Base-by-base conservation (phyloP, 495 filamentous ascomycete genomes). In the Achaetomiella virescens region DNA sequence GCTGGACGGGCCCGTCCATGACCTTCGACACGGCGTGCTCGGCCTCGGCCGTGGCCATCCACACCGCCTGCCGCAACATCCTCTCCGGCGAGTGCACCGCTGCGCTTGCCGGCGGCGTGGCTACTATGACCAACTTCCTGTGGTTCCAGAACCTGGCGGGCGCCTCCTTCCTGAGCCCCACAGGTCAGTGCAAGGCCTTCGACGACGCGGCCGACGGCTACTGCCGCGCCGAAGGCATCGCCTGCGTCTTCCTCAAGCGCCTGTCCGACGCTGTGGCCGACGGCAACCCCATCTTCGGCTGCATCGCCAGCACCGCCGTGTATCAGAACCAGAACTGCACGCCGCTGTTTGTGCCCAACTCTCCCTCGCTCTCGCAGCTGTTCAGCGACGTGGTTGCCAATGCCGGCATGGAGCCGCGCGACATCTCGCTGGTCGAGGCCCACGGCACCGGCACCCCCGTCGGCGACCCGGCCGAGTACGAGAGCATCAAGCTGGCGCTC, bases 141-240 rank as follows among this genome's bases (percentile, higher is more conserved):
- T 79, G 79, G 31, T 33, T 33, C 29, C 47, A 82, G 18, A 66
- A 69, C 3, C 75, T 80, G 1, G 73, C 78, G 27, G 54, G 48
- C 2, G 70, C 61, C 21, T 41, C 55, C n/a, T 76, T 75, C 48
- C 57, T 78, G 35, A 70, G 65, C 17, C 60, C 70, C 9, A 70
- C 71, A n/a, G 72, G 73, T 7, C 60, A 44, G 1, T 86, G 75
- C 48, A 74, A 81, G 37, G 76, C 78, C 2, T 90, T 85, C 54
- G 81, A 84, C 60, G 72, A 73, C 2, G 51, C 61, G 0, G 86
- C 83, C 6, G 74, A 85, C 64, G 86, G 86, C 0, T 89, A 84
- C 64, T 81, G 68, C 1, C 70, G 85, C 8, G 85, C 72, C 1
- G 86, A 90, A 58, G 85, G 75, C 1, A 55, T 83, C 18, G 72